A percentile compares a stretch with the other conserved stretches of the same genome.
Evolutionary conservation across 257 asterid species (phyloP).

Genomic region (Scutellaria galericulata): DNA sequence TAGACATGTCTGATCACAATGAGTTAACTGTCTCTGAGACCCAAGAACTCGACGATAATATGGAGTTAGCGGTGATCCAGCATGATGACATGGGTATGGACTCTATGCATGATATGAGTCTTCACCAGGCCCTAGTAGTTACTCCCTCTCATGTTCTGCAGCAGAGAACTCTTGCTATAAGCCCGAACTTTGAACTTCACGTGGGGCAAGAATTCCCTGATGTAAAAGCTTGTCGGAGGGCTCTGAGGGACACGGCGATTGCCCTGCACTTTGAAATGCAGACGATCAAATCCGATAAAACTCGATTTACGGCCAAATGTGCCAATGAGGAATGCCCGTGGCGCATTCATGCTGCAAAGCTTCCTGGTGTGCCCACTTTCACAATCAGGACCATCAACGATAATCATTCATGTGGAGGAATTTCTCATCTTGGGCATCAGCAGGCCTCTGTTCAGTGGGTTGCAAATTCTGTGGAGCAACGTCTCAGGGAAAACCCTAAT

Average conservation of each 20-base stretch:
- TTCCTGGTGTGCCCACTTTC: conserved; percentile 94
- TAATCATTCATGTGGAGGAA: conserved; percentile 86
- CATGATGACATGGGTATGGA: conserved; percentile 65
- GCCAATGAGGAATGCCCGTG: conserved; percentile 91
- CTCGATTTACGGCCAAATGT: conserved; percentile 92
- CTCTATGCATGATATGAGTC: conserved; percentile 53
- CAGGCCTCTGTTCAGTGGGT: conserved; percentile 99
- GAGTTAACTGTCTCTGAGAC: conserved; percentile 58
- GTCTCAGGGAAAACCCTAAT: conserved; percentile 80
- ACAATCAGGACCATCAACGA: conserved; percentile 86
- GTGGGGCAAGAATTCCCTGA: conserved; percentile 98
- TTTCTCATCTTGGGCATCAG: conserved; percentile 88
- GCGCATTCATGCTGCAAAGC: conserved; percentile 97
- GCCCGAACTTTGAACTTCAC: conserved; percentile 71
- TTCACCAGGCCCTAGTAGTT: conserved; percentile 57
- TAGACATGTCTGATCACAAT: conserved; percentile 61
- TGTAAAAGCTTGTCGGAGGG: conserved; percentile 90
- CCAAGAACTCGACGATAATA: conserved; percentile 72
- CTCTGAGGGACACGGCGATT: conserved; percentile 89
- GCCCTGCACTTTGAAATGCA: conserved; percentile 95
- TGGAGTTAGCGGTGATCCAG: conserved; percentile 74
- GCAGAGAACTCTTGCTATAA: conserved; percentile 62
- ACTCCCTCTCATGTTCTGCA: conserved; percentile 75
- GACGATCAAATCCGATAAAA: conserved; percentile 89
- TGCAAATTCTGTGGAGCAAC: conserved; percentile 90